Evolutionary conservation across 192 early-diverging fungal genomes (phyloP), one percentile per base, ranked within the genome.

Genomic region (Rhizoclosmatium sp.): DNA sequence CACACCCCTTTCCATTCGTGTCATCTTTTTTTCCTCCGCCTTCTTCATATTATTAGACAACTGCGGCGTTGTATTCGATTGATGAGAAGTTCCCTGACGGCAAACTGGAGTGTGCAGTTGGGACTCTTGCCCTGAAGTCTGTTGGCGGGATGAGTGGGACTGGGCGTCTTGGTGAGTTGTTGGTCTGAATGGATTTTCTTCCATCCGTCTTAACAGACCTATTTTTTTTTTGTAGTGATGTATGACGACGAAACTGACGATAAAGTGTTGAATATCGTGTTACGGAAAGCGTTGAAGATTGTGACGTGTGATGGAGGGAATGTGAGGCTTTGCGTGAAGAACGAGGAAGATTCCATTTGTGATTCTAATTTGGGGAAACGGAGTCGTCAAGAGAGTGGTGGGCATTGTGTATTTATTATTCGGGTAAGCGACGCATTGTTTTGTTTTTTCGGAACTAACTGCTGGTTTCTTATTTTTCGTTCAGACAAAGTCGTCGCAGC

Each of bases 21-120:
- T 16, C 19, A 39, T 16, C 64, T 3, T 65, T 65, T 65, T 65
- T 65, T 40, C 39, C 14, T 65, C 64, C n/a, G 19, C 64, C n/a
- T 39, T 19, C 14, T 65, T 40, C 64, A 47, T 44, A 69, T 47
- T 69, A 19, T 12, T 54, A 62, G 60, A 62, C 60, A 19, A 62
- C 60, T 7, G 60, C 60, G 14, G 9, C 60, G 23, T 21, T 62
- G 23, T 62, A 21, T 40, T 62, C 60, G 60, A 62, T 62, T 40
- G 60, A 62, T 40, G 60, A 9, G 5, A 4, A 19, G 23, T 23
- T 21, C 21, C 60, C 60, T 7, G 60, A 62, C 21, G 60, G 60
- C 10, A 62, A 62, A 62, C 60, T 62, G 9, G 60, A 62, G 1
- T 62, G 60, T 40, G 60, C 60, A 40, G 23, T 62, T 40, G 60